Evolutionary conservation across 179 eudicot species (phyloP), one percentile per base, ranked within the genome.

Genomic region (Camellia oleifera): DNA sequence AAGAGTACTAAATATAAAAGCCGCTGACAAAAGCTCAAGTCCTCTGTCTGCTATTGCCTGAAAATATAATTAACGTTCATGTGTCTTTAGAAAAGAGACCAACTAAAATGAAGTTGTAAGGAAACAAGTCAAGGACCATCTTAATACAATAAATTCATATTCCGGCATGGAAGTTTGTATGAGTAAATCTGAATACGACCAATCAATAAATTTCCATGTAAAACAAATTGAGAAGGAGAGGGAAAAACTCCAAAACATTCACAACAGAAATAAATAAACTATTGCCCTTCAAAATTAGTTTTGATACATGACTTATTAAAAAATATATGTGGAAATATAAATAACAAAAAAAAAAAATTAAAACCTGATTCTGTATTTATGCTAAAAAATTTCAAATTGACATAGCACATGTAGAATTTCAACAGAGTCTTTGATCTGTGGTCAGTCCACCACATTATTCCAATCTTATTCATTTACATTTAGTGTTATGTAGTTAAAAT

Each of bases 11-110:
- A 96, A 91, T 64, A 92, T 83, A 18, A 94, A 90, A 45, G 98
- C 91, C 75, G 92, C 86, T n/a, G 93, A 88, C 56, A 96, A 82
- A 81, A 96, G 98, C 92, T 92, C 98, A 48, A 94, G 93, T 80
- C 99, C 98, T 80, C 90, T 90, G 80, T 96, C 98, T 61, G 98
- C 90, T 86, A 96, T 86, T 23, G 83, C 97, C 99, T 94, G 92
- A 88, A 87, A 70, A 72, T 46, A 79, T 64, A 63, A 77, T 50
- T 50, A 46, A 68, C 26, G n/a, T n/a, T 44, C 72, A 44, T 42
- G 63, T 50, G 57, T 48, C 64, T 46, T 53, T 45, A 12, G 54
- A 46, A 23, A 8, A 75, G 40, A n/a, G 40, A 57, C 48, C 65
- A 78, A 48, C 42, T 50, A 68, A 40, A 62, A 18, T 17, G 56